phyloP scores from a whole-genome alignment of 2,329 filamentous ascomycete species.

The Lecanosticta acicola region DNA sequence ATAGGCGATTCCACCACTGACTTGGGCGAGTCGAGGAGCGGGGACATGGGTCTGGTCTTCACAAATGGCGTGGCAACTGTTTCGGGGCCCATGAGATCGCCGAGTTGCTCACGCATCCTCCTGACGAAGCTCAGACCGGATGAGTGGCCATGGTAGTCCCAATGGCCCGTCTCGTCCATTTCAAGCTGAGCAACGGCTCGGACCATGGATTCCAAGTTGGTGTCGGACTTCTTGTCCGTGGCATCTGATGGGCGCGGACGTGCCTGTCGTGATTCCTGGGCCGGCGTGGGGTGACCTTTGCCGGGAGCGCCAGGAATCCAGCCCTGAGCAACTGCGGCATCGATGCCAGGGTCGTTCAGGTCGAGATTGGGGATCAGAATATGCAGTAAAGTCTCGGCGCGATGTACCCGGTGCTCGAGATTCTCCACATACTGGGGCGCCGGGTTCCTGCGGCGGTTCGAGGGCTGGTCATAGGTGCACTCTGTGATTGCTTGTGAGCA shows the following conservation, averaged over 20 bases:
- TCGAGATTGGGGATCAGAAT: conserved; percentile 79
- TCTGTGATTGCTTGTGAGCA: conserved; percentile 47
- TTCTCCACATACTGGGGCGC: conserved; percentile 91
- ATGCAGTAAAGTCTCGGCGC: conserved; percentile 72
- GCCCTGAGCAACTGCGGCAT: conserved; percentile 56
- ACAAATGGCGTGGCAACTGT: conserved; percentile 55
- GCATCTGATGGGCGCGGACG: conserved; percentile 34
- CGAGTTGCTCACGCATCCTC: conserved; percentile 82
- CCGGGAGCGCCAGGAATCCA: conserved; percentile 35
- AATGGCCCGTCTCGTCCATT: conserved; percentile 82
- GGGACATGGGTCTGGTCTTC: conserved; percentile 47
- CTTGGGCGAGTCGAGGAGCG: conserved; percentile 62
- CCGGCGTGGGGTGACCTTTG: conserved; percentile 23
- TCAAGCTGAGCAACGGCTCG: conserved; percentile 86
- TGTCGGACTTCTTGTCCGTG: conserved; percentile 49
- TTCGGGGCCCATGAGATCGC: conserved; percentile 64
- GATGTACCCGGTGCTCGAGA: conserved; percentile 73
- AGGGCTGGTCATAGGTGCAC: conserved; percentile 93
- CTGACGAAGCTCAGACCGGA: conserved; percentile 85
- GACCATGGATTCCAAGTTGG: conserved; percentile 87
- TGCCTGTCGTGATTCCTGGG: conserved; percentile 21
- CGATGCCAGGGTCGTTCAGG: conserved; percentile 76
- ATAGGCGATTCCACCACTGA: conserved; percentile 57
- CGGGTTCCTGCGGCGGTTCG: conserved; percentile 82
- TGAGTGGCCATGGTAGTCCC: conserved; percentile 92